A percentile compares a stretch with the other conserved stretches of the same genome.
phyloP scores from a whole-genome alignment of 208 protist genomes.

The Angomonas deanei region DNA sequence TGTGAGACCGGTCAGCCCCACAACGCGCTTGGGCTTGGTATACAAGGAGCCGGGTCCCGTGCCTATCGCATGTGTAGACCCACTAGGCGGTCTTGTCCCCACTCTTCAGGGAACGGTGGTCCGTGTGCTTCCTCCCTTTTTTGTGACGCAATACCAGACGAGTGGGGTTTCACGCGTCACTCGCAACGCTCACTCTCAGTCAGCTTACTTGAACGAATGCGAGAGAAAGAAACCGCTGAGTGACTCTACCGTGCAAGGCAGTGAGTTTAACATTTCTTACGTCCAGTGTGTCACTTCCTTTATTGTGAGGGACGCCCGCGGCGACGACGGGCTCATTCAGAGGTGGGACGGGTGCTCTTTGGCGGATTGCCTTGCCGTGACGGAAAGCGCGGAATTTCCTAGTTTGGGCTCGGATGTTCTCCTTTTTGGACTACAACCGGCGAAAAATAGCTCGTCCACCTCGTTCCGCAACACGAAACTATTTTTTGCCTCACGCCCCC shows the following conservation, averaged over 20 bases:
- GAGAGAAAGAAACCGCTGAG: neutral
- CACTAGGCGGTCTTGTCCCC: constrained; percentile 65
- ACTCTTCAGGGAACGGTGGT: constrained; percentile 58
- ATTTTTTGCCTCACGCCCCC: constrained; percentile 42
- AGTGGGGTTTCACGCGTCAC: neutral
- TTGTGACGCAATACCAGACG: constrained; percentile 11
- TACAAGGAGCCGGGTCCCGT: constrained; percentile 38
- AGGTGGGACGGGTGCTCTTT: constrained; percentile 43
- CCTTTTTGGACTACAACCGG: constrained; percentile 62
- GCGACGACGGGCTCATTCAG: constrained; percentile 62
- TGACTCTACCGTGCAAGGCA: neutral
- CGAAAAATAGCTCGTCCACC: constrained; percentile 34
- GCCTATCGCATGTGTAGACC: constrained; percentile 38
- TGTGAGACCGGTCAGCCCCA: constrained; percentile 37
- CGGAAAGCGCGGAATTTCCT: constrained; percentile 24
- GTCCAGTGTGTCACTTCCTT: constrained; percentile 43
- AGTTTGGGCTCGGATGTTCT: constrained; percentile 38
- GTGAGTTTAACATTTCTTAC: no score
- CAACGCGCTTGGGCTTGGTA: constrained; percentile 47
- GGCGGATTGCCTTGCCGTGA: constrained; percentile 7
- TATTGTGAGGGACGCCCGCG: constrained; percentile 27
- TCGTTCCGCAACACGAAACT: constrained; percentile 64
- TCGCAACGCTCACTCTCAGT: neutral
- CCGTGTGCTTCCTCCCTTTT: constrained; percentile 71
- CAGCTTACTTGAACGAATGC: neutral